phyloP scores from a whole-genome alignment of 1,139 yeast species.

The Kodamaea arcana region DNA sequence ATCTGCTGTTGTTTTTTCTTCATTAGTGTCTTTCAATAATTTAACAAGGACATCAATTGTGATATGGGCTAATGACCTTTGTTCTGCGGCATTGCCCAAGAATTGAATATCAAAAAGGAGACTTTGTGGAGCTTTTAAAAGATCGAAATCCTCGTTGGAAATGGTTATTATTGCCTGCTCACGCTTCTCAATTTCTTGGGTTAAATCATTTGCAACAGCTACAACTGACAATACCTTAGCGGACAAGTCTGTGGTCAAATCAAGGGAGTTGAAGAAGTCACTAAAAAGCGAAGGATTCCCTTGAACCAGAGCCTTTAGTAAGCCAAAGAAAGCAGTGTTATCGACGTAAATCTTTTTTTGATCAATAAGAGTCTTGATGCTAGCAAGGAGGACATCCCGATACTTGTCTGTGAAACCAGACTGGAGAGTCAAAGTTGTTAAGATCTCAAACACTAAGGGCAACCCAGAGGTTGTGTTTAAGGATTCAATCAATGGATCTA shows the following conservation, averaged over 20 bases:
- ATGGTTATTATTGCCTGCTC: conserved; percentile 26
- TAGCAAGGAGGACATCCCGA: not conserved
- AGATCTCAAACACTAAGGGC: conserved; percentile 2
- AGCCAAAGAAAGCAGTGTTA: conserved; percentile 3
- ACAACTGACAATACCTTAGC: conserved; percentile 43
- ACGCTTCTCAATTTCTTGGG: conserved; percentile 23
- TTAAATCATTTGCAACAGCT: conserved; percentile 28
- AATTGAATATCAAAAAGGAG: conserved; percentile 33
- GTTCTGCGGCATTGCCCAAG: conserved; percentile 44
- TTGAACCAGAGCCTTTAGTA: conserved; percentile 4
- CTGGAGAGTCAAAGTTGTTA: conserved; percentile 1
- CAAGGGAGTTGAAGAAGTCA: conserved; percentile 7
- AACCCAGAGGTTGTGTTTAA: conserved; percentile 10
- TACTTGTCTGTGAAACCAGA: conserved; percentile 1
- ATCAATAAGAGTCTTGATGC: conserved; percentile 2
- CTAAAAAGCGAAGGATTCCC: conserved; percentile 5
- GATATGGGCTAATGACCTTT: conserved; percentile 6
- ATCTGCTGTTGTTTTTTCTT: conserved; percentile 5
- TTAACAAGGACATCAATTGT: conserved; percentile 6
- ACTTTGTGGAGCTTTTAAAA: conserved; percentile 11
- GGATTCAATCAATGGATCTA: conserved; percentile 15
- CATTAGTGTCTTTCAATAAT: conserved; percentile 8
- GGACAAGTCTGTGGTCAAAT: conserved; percentile 19
- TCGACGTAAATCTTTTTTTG: not conserved
- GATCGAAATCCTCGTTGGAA: conserved; percentile 17